Evolutionary conservation across 768 basidiomycete genomes (phyloP).

Genomic region (Cyclocybe cylindracea): DNA sequence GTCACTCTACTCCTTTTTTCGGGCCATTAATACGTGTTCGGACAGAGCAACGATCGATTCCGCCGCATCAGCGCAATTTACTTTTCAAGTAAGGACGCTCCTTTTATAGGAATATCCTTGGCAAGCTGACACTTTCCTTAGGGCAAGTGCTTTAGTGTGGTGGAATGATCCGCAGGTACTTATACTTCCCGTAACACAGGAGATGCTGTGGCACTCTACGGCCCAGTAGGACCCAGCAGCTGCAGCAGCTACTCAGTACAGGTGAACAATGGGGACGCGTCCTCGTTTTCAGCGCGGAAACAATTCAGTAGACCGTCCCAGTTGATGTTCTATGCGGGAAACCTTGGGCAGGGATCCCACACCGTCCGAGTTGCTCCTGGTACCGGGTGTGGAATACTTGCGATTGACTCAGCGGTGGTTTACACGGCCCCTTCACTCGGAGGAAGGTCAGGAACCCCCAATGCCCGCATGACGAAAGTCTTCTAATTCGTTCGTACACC

Average conservation of each 20-base stretch:
- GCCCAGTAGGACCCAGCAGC: conserved; percentile 12
- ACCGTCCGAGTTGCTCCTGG: not conserved
- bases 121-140: not conserved
- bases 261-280: conserved; percentile 4
- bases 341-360: conserved; percentile 14
- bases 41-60: conserved; percentile 10
- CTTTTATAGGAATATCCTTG: not conserved
- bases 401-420: conserved; percentile 16
- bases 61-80: conserved; percentile 7
- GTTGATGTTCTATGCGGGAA: conserved; percentile 12
- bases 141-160: conserved; percentile 9
- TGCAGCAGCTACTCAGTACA: conserved; percentile 7
- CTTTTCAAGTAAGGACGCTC: conserved; percentile 9
- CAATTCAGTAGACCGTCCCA: conserved; percentile 11
- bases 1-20: not conserved
- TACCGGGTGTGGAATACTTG: conserved; percentile 5
- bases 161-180: conserved; percentile 1
- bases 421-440: conserved; percentile 19
- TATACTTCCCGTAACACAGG: conserved; percentile 10
- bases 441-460: not conserved
- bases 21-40: not conserved
- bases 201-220: conserved; percentile 15
- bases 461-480: too few species aligned
- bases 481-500: too few species aligned
- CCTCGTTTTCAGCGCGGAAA: conserved; percentile 4